These are phyloP conservation scores for Styphnolobium japonicum DNA, from an alignment of 306 rosid genomes.

Conservation along the genomic window DNA sequence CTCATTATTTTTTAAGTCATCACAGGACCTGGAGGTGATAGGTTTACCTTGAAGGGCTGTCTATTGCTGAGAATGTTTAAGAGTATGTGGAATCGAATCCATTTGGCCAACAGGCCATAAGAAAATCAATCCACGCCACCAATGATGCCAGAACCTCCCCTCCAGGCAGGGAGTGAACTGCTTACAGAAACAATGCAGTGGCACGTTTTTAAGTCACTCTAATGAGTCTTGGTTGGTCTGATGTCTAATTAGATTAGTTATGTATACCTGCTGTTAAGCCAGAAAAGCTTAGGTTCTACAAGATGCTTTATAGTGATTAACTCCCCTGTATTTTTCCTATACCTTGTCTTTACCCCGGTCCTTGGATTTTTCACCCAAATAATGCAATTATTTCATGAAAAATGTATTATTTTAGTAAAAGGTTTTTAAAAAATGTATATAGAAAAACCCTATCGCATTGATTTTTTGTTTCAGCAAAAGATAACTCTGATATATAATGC, in stretches of 20 bases:
- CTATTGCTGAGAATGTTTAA: slow-evolving; percentile 61
- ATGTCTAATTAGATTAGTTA: not conserved
- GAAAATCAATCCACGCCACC: slow-evolving; percentile 33
- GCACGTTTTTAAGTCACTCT: not conserved
- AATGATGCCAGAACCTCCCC: not conserved
- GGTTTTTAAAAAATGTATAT: too few relatives aligned
- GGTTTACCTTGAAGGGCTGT: slow-evolving; percentile 56
- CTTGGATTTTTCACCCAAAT: too few relatives aligned
- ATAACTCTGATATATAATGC: too few relatives aligned
- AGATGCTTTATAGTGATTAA: too few relatives aligned
- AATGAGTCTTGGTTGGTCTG: not conserved
- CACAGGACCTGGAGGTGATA: slow-evolving; percentile 76
- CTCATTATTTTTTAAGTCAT: not conserved
- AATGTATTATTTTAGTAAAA: too few relatives aligned
- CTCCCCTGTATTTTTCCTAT: too few relatives aligned
- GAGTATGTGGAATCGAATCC: slow-evolving; percentile 56
- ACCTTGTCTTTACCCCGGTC: too few relatives aligned
- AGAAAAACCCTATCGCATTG: too few relatives aligned
- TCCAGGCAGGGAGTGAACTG: not conserved
- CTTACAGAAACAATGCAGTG: not conserved
- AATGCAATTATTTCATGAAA: too few relatives aligned
- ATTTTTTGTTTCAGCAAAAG: too few relatives aligned
- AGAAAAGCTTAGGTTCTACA: too few relatives aligned
- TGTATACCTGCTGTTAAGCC: too few relatives aligned
- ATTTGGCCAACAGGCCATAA: slow-evolving; percentile 75